These are phyloP conservation scores for Chamaecyparis obtusa DNA, from an alignment of 75 land plant species.

Conservation along the genomic window DNA sequence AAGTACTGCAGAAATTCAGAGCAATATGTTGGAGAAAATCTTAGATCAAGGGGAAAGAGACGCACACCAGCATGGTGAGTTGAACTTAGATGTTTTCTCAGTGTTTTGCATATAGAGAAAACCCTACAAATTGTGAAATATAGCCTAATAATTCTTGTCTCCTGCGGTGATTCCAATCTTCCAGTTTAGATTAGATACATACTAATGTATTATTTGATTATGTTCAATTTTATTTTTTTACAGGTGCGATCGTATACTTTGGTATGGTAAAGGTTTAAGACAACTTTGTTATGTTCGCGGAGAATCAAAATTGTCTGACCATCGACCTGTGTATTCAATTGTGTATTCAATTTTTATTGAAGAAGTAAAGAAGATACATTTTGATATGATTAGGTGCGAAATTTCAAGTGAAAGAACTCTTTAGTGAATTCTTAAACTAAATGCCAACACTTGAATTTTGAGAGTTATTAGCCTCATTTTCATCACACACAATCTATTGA, in stretches of 20 bases:
- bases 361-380: constrained; percentile 21
- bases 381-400: too few relatives aligned
- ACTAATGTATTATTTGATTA: too few relatives aligned
- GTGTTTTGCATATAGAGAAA: too few relatives aligned
- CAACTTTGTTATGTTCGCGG: constrained; percentile 43
- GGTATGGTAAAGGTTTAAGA: constrained; percentile 52
- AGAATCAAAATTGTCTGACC: constrained; percentile 59
- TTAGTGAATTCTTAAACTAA: not conserved
- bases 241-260: constrained; percentile 70
- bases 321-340: constrained; percentile 55
- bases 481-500: not conserved
- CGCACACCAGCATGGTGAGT: constrained; percentile 95
- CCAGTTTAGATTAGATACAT: too few relatives aligned
- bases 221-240: too few relatives aligned
- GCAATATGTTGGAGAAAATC: constrained; percentile 69
- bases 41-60: constrained; percentile 68
- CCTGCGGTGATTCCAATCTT: not conserved
- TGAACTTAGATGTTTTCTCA: not conserved
- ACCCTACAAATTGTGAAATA: too few relatives aligned
- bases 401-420: too few relatives aligned
- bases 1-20: constrained; percentile 82
- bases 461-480: not conserved
- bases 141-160: too few relatives aligned
- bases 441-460: too few relatives aligned
- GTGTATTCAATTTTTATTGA: constrained; percentile 48